phyloP scores from a whole-genome alignment of 768 basidiomycete species.

The Trametes maxima region DNA sequence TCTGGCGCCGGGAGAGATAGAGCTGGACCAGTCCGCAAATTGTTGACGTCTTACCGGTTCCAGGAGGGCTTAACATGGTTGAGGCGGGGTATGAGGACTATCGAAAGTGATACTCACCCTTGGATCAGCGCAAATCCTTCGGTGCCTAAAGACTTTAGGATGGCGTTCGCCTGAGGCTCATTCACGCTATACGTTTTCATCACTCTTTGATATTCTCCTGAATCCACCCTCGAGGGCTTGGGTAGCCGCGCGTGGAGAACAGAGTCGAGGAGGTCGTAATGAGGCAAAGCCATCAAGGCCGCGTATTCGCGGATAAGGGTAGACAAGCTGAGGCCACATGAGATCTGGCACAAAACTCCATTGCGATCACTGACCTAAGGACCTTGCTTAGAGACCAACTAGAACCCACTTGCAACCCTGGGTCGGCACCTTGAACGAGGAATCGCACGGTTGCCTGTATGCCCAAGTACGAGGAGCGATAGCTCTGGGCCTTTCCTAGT shows the following conservation, averaged over 20 bases:
- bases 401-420: constrained; percentile 63
- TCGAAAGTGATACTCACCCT: constrained; percentile 56
- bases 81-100: neutral
- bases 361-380: constrained; percentile 62
- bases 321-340: constrained; percentile 60
- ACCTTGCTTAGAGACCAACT: constrained; percentile 80
- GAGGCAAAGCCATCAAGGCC: constrained; percentile 79
- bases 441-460: constrained; percentile 65
- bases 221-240: constrained; percentile 45
- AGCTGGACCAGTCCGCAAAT: constrained; percentile 93
- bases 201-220: constrained; percentile 56
- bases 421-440: constrained; percentile 47
- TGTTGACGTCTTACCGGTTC: constrained; percentile 98
- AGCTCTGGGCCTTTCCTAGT: constrained; percentile 72
- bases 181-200: constrained; percentile 80
- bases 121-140: constrained; percentile 91
- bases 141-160: constrained; percentile 68
- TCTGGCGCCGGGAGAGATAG: constrained; percentile 65
- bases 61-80: constrained; percentile 71
- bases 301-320: constrained; percentile 93
- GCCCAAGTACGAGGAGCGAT: constrained; percentile 43
- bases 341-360: neutral
- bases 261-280: constrained; percentile 74
- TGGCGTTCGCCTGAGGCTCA: constrained; percentile 92
- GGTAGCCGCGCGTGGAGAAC: constrained; percentile 72